These are phyloP conservation scores for Dorcoceras hygrometricum DNA, from an alignment of 257 asterid species.

Conservation along the genomic window DNA sequence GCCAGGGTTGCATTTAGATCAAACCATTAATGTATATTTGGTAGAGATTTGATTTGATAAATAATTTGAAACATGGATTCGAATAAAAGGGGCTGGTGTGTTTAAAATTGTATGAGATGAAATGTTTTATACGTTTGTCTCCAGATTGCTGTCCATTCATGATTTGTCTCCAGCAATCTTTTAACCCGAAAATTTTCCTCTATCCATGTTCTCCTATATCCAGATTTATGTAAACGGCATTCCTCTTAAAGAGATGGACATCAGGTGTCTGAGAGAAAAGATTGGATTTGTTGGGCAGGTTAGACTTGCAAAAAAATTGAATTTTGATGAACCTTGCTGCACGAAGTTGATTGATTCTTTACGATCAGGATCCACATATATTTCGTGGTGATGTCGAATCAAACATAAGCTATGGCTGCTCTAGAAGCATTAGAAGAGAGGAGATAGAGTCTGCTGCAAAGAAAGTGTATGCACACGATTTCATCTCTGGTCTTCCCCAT, in stretches of 20 bases:
- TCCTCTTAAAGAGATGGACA: constrained; percentile 47
- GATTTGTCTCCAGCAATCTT: constrained; percentile 1
- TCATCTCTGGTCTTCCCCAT: constrained; percentile 46
- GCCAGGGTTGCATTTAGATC: too few relatives aligned
- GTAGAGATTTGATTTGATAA: too few relatives aligned
- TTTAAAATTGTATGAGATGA: too few relatives aligned
- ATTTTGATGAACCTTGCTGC: constrained; percentile 8
- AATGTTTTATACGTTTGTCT: neutral
- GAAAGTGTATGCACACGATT: constrained; percentile 45
- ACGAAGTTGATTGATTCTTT: neutral
- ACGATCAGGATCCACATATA: constrained; percentile 50
- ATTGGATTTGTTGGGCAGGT: constrained; percentile 65
- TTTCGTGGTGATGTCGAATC: constrained; percentile 52
- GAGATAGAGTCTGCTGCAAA: constrained; percentile 51
- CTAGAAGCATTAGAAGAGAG: constrained; percentile 33
- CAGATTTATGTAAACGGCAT: constrained; percentile 44
- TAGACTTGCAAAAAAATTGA: constrained; percentile 11
- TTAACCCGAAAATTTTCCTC: constrained; percentile 1
- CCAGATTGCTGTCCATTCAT: neutral
- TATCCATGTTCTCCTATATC: constrained; percentile 12
- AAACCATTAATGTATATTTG: too few relatives aligned
- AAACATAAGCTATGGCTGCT: constrained; percentile 49
- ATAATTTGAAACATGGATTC: too few relatives aligned
- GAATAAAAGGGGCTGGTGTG: too few relatives aligned
- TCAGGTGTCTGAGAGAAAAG: constrained; percentile 53